Conservation (phyloP, 148 eudicot species). For the Hydrangea macrophylla region DNA sequence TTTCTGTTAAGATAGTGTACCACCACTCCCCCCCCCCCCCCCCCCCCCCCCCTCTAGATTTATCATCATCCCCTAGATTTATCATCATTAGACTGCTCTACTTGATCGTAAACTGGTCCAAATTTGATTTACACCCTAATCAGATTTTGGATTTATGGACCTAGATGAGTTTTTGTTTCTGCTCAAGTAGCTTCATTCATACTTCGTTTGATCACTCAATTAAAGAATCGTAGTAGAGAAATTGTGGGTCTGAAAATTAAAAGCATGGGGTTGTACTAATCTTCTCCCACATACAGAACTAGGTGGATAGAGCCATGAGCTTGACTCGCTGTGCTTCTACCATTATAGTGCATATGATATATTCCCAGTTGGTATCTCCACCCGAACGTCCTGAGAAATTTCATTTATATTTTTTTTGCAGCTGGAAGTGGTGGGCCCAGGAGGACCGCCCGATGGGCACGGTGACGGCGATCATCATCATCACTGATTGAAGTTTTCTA, state of each 20-base stretch:
- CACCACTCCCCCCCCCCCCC: too few species aligned
- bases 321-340: background rate
- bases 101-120: background rate
- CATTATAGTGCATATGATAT: background rate
- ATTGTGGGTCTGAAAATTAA: too few species aligned
- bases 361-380: background rate
- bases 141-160: background rate
- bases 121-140: background rate
- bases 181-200: background rate
- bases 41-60: too few species aligned
- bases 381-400: background rate
- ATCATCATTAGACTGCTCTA: background rate
- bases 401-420: constrained; percentile 25
- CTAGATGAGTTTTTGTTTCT: background rate
- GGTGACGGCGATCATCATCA: constrained; percentile 46
- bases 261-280: too few species aligned
- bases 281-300: too few species aligned
- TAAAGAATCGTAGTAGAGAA: background rate
- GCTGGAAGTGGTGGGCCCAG: constrained; percentile 90
- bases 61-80: background rate
- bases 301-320: background rate
- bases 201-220: background rate
- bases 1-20: background rate
- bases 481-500: constrained; percentile 41
- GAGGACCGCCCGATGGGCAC: constrained; percentile 83